Conservation (phyloP, 129 eudicot genomes). For the Smallanthus sonchifolius region DNA sequence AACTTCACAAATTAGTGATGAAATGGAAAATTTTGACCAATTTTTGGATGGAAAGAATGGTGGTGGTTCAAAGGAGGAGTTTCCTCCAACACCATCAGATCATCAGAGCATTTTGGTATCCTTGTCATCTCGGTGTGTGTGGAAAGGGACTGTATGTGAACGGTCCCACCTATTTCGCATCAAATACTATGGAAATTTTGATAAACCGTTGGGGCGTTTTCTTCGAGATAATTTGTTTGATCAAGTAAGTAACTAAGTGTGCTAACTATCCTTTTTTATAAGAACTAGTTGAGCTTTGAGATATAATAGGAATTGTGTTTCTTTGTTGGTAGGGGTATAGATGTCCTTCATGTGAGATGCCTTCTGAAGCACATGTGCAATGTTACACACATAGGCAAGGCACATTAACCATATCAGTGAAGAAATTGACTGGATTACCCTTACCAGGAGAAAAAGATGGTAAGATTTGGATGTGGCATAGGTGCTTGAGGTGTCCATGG, state of each 20-base stretch:
- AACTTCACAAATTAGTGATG: slow-evolving; percentile 24
- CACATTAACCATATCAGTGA: slow-evolving; percentile 92
- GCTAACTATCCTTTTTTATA: not conserved
- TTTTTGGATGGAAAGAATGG: slow-evolving; percentile 37
- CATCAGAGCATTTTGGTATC: slow-evolving; percentile 94
- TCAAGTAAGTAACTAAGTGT: slow-evolving; percentile 42
- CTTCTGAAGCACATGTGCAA: slow-evolving; percentile 95
- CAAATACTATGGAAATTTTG: slow-evolving; percentile 87
- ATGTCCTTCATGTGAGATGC: slow-evolving; percentile 89
- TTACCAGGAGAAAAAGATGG: slow-evolving; percentile 90
- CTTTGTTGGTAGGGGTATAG: slow-evolving; percentile 57
- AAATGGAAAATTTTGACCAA: slow-evolving; percentile 3
- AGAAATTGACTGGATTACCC: slow-evolving; percentile 68
- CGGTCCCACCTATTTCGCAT: slow-evolving; percentile 93
- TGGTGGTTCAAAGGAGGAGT: slow-evolving; percentile 60
- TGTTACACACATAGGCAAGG: slow-evolving; percentile 99
- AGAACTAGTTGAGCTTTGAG: slow-evolving; percentile 2
- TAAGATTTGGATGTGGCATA: slow-evolving; percentile 99
- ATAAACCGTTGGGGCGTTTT: slow-evolving; percentile 97
- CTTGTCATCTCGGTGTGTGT: slow-evolving; percentile 86
- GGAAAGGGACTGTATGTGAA: slow-evolving; percentile 99
- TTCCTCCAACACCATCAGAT: slow-evolving; percentile 94
- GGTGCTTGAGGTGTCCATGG: slow-evolving; percentile 93
- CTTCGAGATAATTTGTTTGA: slow-evolving; percentile 89
- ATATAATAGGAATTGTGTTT: slow-evolving; percentile 14